Conservation (phyloP, 1,284 basidiomycete species). For the Vanrija sp. region DNA sequence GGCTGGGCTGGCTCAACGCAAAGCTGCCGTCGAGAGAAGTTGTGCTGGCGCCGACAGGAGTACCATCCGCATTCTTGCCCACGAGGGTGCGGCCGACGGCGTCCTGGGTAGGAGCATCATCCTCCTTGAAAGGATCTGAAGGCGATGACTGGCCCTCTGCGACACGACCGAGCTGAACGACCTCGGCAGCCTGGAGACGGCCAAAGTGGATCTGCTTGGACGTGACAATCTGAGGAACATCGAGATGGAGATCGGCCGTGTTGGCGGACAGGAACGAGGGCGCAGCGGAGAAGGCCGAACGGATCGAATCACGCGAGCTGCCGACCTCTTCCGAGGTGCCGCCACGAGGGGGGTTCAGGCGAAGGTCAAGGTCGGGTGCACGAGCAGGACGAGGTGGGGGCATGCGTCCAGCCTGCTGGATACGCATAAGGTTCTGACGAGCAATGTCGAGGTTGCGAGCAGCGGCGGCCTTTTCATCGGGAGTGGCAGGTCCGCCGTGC, state of each 20-base stretch:
- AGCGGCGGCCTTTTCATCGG: constrained; percentile 19
- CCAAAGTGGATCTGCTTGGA: constrained; percentile 46
- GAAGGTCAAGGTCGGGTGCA: constrained; percentile 46
- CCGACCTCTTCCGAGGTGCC: constrained; percentile 6
- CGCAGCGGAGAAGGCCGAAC: constrained; percentile 31
- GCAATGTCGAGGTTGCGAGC: constrained; percentile 42
- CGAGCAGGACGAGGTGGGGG: constrained; percentile 44
- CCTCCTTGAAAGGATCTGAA: constrained; percentile 13
- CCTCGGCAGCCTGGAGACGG: constrained; percentile 45
- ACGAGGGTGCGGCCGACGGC: no score
- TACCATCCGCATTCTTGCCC: neutral
- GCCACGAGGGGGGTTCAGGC: constrained; percentile 26
- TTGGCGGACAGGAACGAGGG: constrained; percentile 46
- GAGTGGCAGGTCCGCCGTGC: constrained; percentile 4
- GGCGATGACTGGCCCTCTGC: neutral
- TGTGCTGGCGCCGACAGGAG: neutral
- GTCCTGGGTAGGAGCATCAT: no score
- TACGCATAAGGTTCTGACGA: constrained; percentile 40
- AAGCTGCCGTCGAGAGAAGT: constrained; percentile 17
- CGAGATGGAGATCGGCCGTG: constrained; percentile 42
- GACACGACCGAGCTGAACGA: constrained; percentile 38
- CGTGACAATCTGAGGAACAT: constrained; percentile 49
- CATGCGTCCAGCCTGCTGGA: neutral
- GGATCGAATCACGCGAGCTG: constrained; percentile 31
- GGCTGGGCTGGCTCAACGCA: constrained; percentile 17